Base-by-base conservation (phyloP, 768 basidiomycete species). In the Pleurotus sapidus region DNA sequence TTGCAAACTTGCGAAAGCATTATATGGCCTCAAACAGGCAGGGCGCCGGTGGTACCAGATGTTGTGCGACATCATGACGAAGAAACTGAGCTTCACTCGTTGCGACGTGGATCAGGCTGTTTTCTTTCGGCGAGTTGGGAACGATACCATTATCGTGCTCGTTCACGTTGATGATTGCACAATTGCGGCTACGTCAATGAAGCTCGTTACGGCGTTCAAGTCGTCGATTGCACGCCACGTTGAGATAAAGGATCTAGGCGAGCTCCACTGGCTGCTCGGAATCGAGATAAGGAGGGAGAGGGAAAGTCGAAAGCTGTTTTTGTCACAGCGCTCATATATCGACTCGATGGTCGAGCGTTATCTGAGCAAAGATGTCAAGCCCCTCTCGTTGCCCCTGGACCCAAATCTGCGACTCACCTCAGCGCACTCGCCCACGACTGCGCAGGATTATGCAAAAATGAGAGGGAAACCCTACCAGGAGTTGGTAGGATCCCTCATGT, bases 131-230 rank as follows among this genome's bases (percentile, higher is more conserved):
- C 18, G 67, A 15, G 43, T n/a, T n/a, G n/a, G n/a, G n/a, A n/a
- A n/a, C 63, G 70, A 47, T 61, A 25, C 68, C 8, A 60, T 58
- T 39, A 61, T 64, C 17, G 49, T 71, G 3, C 27, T 61, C 8
- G 65, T 70, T 0, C 71, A 72, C 50, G 67, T 73, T 27, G 67
- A 74, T 55, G 68, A 74, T 55, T 71, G 65, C 58, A 70, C 68
- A 3, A 63, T 72, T 39, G 64, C 58, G 9, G 59, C 62, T 0
- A 55, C 61, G 1, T 37, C 57, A 6, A 11, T 48, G 27, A 46
- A 23, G 8, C 43, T 66, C 8, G 62, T 71, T 46, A 39, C 55
- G 0, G 40, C 47, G 3, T 64, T 70, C 56, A 68, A 69, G 42
- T 12, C 2, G 0, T 27, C 57, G 25, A 50, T 71, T n/a, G 15